Evolutionary conservation across 139 green algal species (phyloP).

Genomic region (Auxenochlorella pyrenoidosa): DNA sequence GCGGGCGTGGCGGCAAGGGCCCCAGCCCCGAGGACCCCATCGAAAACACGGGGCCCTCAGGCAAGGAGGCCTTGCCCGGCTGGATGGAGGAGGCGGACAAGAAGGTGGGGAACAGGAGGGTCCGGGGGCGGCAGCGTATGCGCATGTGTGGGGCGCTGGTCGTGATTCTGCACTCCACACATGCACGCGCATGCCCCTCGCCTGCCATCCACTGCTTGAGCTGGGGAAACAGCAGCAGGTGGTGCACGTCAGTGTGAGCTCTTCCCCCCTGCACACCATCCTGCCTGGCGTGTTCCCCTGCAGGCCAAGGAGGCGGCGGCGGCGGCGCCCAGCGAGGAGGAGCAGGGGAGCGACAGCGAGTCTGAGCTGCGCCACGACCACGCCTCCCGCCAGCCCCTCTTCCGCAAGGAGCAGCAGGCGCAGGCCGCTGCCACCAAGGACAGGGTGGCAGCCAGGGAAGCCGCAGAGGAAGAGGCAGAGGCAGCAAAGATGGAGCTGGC

Average conservation of each 20-base stretch:
- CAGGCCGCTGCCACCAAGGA: neutral
- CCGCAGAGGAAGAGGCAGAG: neutral
- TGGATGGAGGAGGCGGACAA: neutral
- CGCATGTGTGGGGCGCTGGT: no score
- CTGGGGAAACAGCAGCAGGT: neutral
- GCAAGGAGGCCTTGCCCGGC: neutral
- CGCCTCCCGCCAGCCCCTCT: conserved; percentile 10
- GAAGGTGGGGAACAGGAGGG: neutral
- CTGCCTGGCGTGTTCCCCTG: neutral
- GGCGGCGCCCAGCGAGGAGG: neutral
- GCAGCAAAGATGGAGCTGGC: neutral
- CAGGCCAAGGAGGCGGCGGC: neutral
- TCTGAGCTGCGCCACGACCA: conserved; percentile 29
- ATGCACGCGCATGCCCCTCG: no score
- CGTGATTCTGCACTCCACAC: no score
- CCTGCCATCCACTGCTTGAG: neutral
- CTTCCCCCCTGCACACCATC: no score
- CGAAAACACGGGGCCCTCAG: neutral
- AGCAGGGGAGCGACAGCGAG: conserved; percentile 14
- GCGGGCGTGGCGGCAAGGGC: neutral
- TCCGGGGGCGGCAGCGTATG: neutral
- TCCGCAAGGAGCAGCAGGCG: neutral
- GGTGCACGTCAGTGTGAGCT: no score
- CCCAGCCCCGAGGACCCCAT: conserved; percentile 1
- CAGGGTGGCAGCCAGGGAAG: neutral